These are phyloP conservation scores for Cavenderia fasciculata DNA, from an alignment of 78 protist genomes.

Conservation along the genomic window DNA sequence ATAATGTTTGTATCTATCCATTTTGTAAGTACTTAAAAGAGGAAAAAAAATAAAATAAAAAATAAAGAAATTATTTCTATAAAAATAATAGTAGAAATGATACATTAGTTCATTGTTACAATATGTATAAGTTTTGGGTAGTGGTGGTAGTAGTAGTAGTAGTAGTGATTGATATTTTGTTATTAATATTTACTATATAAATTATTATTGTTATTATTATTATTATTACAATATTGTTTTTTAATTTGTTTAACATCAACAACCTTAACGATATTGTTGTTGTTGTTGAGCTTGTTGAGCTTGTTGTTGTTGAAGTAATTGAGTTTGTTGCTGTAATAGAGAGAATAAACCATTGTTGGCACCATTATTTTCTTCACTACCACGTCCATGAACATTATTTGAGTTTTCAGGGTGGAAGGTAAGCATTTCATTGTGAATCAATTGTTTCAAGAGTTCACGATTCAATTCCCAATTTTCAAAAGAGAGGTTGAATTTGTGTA, in stretches of 20 bases:
- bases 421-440: conserved; percentile 74
- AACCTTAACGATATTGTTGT: too few relatives aligned
- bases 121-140: neutral
- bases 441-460: conserved; percentile 43
- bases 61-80: too few relatives aligned
- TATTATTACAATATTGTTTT: neutral
- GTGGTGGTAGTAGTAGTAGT: neutral
- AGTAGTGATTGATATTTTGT: neutral
- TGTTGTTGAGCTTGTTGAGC: conserved; percentile 32
- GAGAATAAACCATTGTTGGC: neutral
- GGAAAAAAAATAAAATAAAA: too few relatives aligned
- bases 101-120: neutral
- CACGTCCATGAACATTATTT: neutral
- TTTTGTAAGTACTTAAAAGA: too few relatives aligned
- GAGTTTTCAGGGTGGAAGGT: conserved; percentile 61
- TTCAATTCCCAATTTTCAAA: conserved; percentile 77
- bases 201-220: conserved; percentile 32
- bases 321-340: conserved; percentile 6
- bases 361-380: neutral
- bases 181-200: conserved; percentile 9
- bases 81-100: too few relatives aligned
- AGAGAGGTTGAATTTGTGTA: conserved; percentile 35
- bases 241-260: too few relatives aligned
- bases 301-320: conserved; percentile 6
- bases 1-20: too few relatives aligned